phyloP scores from a whole-genome alignment of 306 rosid species.

The Medicago truncatula region MtrunA17r5.0-ANR NC_053042.1:37804001-37804500 shows the following conservation, averaged over 20 bases:
- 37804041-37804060: slow-evolving; percentile 39
- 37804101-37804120: slow-evolving; percentile 20
- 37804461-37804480: too few relatives aligned
- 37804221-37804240: slow-evolving; percentile 12
- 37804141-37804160: slow-evolving; percentile 32
- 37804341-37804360: too few relatives aligned
- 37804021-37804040: slow-evolving; percentile 37
- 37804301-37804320: too few relatives aligned
- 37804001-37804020: slow-evolving; percentile 42
- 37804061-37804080: slow-evolving; percentile 31
- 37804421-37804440: too few relatives aligned
- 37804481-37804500: background rate
- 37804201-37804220: slow-evolving; percentile 29
- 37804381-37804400: too few relatives aligned
- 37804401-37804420: too few relatives aligned
- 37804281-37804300: background rate
- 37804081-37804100: slow-evolving; percentile 43
- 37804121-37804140: slow-evolving; percentile 35
- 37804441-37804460: too few relatives aligned
- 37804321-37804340: too few relatives aligned
- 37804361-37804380: too few relatives aligned
- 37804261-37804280: background rate
- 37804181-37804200: slow-evolving; percentile 30
- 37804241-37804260: background rate
- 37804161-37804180: background rate